Base-by-base conservation (phyloP, 2,329 filamentous ascomycete species). In the Paraphoma sp. region DNA sequence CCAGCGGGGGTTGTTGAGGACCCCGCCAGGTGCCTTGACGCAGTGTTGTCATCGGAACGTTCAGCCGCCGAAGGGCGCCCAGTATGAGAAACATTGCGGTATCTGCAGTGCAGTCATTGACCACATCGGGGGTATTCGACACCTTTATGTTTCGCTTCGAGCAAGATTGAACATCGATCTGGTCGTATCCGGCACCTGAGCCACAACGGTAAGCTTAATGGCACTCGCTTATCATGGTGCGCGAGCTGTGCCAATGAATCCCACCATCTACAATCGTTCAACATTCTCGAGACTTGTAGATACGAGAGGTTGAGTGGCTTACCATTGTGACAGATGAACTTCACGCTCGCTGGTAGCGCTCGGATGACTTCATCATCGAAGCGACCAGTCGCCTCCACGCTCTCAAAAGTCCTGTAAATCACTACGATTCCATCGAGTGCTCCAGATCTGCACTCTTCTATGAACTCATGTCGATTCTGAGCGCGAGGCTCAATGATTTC, bases 61-160 rank as follows among this genome's bases (percentile, higher is more conserved):
- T 88, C 69, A 94, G 87, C 71, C 90, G 89, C 48, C 92, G 84
- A 57, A 96, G 81, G 8, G 91, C 89, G 14, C 92, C 92, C 46
- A 96, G 81, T 61, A 96, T 88, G 4, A 96, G 82, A 73, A 92
- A 96, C 71, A 96, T 87, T 69, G 85, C 89, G 7, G 87, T 84
- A 75, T 96, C 92, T 53, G 92, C 92, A 0, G 92, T 96, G 38
- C 91, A 87, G 73, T 95, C 90, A 74, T 95, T 88, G 43, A 93
- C 90, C 29, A 90, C 89, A 0, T 85, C 88, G n/a, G 91, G 92
- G 1, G 90, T 89, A 76, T 96, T 95, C 62, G 90, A 92, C 33
- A 96, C 89, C 42, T 81, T 83, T 62, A 96, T 84, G 3, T 81
- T 80, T 51, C 86, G 86, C 1, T 81, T 80, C 9, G 87, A 89